phyloP scores from a whole-genome alignment of 2,329 filamentous ascomycete genomes.

The Eutypa lata region DNA sequence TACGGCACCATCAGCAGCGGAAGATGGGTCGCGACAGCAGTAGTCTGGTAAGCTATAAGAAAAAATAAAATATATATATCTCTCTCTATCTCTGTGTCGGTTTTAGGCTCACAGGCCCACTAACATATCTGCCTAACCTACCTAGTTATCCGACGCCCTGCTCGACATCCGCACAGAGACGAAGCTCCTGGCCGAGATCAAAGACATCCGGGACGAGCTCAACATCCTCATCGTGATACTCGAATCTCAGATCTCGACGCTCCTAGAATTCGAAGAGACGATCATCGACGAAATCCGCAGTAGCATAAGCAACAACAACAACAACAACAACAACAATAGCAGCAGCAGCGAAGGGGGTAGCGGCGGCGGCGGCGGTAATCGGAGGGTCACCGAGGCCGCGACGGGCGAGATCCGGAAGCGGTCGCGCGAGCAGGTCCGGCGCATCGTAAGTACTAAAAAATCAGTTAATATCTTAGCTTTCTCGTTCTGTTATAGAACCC shows the following conservation, averaged over 20 bases:
- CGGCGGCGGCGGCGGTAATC: constrained; percentile 18
- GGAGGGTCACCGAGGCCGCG: constrained; percentile 17
- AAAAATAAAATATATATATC: too few species aligned
- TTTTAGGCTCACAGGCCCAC: too few species aligned
- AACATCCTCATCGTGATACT: constrained; percentile 57
- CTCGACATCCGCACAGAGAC: constrained; percentile 61
- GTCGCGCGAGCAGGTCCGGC: constrained; percentile 54
- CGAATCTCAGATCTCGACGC: constrained; percentile 44
- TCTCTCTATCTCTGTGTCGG: too few species aligned
- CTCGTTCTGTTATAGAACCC: too few species aligned
- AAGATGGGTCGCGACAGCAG: constrained; percentile 14
- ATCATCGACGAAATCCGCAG: constrained; percentile 33
- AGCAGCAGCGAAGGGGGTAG: constrained; percentile 20
- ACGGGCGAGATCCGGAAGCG: constrained; percentile 50
- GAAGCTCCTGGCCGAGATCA: constrained; percentile 58
- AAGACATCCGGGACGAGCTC: constrained; percentile 66
- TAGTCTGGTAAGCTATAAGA: constrained; percentile 7
- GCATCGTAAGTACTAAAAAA: too few species aligned
- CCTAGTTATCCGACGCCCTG: constrained; percentile 50
- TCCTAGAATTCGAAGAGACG: constrained; percentile 43
- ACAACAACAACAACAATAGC: too few species aligned
- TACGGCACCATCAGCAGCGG: constrained; percentile 34
- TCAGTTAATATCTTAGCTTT: too few species aligned
- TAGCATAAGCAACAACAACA: too few species aligned
- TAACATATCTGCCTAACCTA: constrained; percentile 20